Base-by-base conservation (phyloP, 805 yeast species). In the Pichia eremophila region DNA sequence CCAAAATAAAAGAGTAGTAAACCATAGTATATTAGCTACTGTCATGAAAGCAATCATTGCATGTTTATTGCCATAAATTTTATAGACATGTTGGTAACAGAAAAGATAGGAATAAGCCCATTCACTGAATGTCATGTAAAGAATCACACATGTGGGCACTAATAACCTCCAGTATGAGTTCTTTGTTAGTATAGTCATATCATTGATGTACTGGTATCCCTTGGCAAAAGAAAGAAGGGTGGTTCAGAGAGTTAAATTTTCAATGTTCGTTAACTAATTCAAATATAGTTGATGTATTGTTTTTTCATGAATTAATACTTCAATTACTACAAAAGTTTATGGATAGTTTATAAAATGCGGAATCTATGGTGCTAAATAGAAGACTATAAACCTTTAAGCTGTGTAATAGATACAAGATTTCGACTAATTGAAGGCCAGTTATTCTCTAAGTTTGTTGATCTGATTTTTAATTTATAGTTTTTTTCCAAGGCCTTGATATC, bases 1-100 rank as follows among this genome's bases (percentile, higher is more conserved):
- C 85, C 88, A 83, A 53, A 69, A 45, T 39, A 52, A 25, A 17
- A 63, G 46, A 8, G 67, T 34, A n/a, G 60, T 9, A 2, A 52
- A 25, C n/a, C 64, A 36, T 2, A 71, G 28, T 7, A 66, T 39
- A 38, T 65, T 59, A 42, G 54, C 54, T 17, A 63, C 60, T 1
- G 58, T 62, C 12, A 70, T 55, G 18, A 68, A 55, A 4, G 66
- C 69, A 7, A 65, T 57, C 4, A 67, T 68, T 1, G 60, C 52
- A 7, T 62, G 50, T 1, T 39, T 44, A 38, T 54, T 52, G n/a
- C 69, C 73, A 68, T 49, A 72, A 73, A 69, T 46, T 73, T 73
- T 75, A 70, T 74, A 43, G 11, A 64, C 46, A 19, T 54, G 49
- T 12, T 40, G 29, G 43, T 56, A 57, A 47, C 66, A 62, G 40